Evolutionary conservation across 2,329 filamentous ascomycete species (phyloP).

Genomic region (Penicillium sp.): DNA sequence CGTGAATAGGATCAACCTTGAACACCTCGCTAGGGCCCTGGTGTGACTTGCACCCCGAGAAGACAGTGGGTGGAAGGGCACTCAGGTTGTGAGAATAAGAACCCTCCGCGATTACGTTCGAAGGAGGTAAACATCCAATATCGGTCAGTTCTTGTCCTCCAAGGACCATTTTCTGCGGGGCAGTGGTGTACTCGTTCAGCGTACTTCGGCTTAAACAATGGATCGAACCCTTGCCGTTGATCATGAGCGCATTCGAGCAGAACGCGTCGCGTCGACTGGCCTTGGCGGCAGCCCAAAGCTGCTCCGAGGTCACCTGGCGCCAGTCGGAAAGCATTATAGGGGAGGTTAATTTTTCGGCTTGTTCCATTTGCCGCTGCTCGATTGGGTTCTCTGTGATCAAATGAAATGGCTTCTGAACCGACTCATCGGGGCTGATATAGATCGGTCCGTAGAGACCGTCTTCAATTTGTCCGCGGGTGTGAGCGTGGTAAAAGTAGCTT

Average conservation of each 20-base stretch:
- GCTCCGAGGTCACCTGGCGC: not conserved
- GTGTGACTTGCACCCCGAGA: not conserved
- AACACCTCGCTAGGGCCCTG: not conserved
- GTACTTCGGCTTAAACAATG: not conserved
- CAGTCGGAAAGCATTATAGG: not conserved
- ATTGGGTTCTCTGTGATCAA: not conserved
- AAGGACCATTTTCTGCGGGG: not conserved
- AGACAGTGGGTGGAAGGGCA: not conserved
- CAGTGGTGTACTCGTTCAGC: not conserved
- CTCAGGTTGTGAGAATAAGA: not conserved
- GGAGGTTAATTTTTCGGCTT: not conserved
- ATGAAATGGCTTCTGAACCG: not conserved
- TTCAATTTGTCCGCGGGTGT: constrained; percentile 50
- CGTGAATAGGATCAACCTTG: not conserved
- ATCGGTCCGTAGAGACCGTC: constrained; percentile 56
- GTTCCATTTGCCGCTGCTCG: not conserved
- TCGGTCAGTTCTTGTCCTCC: not conserved
- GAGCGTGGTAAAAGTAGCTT: constrained; percentile 57
- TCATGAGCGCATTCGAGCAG: not conserved
- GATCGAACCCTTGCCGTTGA: not conserved
- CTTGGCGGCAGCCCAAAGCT: not conserved
- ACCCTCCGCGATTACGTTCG: not conserved
- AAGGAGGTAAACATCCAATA: not conserved
- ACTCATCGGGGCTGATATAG: constrained; percentile 32
- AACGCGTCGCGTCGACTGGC: not conserved